phyloP scores from a whole-genome alignment of 2,329 filamentous ascomycete species.

The Fusarium floridanum region DNA sequence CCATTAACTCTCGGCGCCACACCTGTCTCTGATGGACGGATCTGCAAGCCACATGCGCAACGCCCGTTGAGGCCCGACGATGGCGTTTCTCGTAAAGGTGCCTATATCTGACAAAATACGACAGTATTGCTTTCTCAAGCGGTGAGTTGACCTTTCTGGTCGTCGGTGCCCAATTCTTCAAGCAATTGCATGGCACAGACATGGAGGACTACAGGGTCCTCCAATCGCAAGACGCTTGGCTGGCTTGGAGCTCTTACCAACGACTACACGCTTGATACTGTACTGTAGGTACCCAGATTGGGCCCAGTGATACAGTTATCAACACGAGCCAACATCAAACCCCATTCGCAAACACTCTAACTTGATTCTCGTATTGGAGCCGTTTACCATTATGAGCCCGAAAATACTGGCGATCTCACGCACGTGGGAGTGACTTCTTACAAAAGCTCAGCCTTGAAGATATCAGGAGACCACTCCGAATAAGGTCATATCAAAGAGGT shows the following conservation, averaged over 20 bases:
- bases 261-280: not conserved
- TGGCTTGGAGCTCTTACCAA: not conserved
- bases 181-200: not conserved
- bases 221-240: not conserved
- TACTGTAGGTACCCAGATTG: not conserved
- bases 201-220: not conserved
- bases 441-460: too few relatives aligned
- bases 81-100: not conserved
- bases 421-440: too few relatives aligned
- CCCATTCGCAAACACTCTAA: too few relatives aligned
- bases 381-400: too few relatives aligned
- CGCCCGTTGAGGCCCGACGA: not conserved
- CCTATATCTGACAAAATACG: not conserved
- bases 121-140: not conserved
- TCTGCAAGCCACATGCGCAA: slow-evolving; percentile 15
- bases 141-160: not conserved
- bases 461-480: too few relatives aligned
- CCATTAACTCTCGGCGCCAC: slow-evolving; percentile 17
- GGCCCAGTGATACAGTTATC: not conserved
- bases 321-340: not conserved
- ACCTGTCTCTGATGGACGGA: slow-evolving; percentile 4
- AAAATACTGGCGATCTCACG: too few relatives aligned
- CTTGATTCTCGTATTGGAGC: too few relatives aligned
- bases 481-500: too few relatives aligned
- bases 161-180: not conserved